These are phyloP conservation scores for Cicer cuneatum DNA, from an alignment of 306 rosid genomes.

Conservation along the genomic window DNA sequence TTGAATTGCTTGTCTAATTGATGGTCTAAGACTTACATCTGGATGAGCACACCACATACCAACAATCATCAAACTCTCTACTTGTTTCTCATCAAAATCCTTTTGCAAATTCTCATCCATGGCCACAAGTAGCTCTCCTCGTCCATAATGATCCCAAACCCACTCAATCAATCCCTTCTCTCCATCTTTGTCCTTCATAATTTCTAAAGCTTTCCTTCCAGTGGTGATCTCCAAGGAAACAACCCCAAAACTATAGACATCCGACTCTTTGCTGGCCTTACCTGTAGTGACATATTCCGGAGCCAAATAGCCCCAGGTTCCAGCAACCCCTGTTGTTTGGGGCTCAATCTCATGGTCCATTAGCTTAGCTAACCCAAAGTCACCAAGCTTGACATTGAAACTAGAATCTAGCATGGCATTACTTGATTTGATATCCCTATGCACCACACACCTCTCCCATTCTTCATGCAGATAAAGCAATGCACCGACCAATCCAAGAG, in stretches of 20 bases:
- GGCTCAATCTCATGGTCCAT: constrained; percentile 40
- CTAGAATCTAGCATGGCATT: constrained; percentile 16
- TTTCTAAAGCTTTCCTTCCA: constrained; percentile 14
- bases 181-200: neutral
- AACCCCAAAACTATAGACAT: constrained; percentile 45
- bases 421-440: constrained; percentile 15
- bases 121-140: constrained; percentile 18
- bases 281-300: constrained; percentile 44
- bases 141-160: constrained; percentile 50
- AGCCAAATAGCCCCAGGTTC: constrained; percentile 49
- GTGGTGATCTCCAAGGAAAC: constrained; percentile 43
- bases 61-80: constrained; percentile 46
- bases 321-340: constrained; percentile 33
- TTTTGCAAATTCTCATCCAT: constrained; percentile 31
- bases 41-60: constrained; percentile 52
- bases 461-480: constrained; percentile 16
- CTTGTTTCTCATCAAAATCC: constrained; percentile 29
- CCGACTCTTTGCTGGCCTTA: constrained; percentile 19
- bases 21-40: constrained; percentile 37
- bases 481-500: constrained; percentile 1
- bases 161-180: constrained; percentile 45
- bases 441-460: constrained; percentile 26
- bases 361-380: constrained; percentile 11
- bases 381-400: constrained; percentile 27
- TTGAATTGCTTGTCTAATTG: constrained; percentile 46